Evolutionary conservation across 805 yeast genomes (phyloP).

Genomic region (Groenewaldozyma salmanticensis): DNA sequence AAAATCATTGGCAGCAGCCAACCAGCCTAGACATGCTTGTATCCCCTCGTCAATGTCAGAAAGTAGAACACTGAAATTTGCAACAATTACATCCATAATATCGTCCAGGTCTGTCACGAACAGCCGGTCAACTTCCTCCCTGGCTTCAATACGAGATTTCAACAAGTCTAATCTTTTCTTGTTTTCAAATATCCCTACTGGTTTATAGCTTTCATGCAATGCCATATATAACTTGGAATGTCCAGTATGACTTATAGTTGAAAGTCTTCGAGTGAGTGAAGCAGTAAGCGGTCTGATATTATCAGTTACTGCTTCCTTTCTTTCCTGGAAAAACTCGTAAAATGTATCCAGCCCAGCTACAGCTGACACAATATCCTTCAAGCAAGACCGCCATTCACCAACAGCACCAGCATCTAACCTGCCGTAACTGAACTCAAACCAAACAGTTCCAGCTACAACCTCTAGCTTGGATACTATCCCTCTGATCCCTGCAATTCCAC

Average conservation of each 20-base stretch:
- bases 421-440: constrained; percentile 20
- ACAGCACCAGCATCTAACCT: constrained; percentile 20
- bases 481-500: background rate
- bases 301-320: constrained; percentile 5
- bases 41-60: constrained; percentile 2
- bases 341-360: constrained; percentile 19
- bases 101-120: constrained; percentile 9
- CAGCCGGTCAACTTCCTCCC: constrained; percentile 2
- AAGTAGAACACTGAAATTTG: background rate
- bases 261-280: background rate
- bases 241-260: background rate
- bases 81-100: constrained; percentile 3
- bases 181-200: constrained; percentile 14
- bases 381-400: constrained; percentile 18
- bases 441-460: background rate
- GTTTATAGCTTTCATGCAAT: constrained; percentile 12
- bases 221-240: constrained; percentile 7
- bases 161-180: constrained; percentile 2
- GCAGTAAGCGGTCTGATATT: background rate
- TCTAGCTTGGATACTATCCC: background rate
- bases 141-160: background rate
- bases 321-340: constrained; percentile 9
- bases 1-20: constrained; percentile 7
- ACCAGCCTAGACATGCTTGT: constrained; percentile 6
- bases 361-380: constrained; percentile 16